Conservation (phyloP, 768 basidiomycete genomes). For the Rubroboletus satanas region DNA sequence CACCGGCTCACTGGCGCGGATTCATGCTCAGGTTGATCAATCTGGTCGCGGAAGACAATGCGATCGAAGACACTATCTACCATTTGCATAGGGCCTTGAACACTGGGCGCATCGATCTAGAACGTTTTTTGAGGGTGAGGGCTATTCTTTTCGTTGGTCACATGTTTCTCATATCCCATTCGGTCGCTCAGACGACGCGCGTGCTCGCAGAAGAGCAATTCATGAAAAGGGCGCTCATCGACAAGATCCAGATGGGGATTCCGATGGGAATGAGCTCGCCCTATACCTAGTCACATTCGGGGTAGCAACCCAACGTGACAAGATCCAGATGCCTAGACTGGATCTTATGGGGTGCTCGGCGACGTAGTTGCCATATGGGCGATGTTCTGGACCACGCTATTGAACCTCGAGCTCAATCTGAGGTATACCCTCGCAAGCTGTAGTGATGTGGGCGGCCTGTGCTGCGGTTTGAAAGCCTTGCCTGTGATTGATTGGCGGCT, state of each 20-base stretch:
- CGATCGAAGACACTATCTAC: conserved; percentile 97
- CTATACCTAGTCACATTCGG: conserved; percentile 40
- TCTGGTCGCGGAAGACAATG: conserved; percentile 98
- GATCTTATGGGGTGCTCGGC: conserved; percentile 33
- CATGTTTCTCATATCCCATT: conserved; percentile 16
- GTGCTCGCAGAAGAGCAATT: conserved; percentile 94
- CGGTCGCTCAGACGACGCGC: conserved; percentile 61
- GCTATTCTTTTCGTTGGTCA: conserved; percentile 21
- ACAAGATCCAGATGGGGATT: conserved; percentile 74
- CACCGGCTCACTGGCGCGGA: conserved; percentile 14
- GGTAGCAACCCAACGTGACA: conserved; percentile 23
- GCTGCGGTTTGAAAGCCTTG: conserved; percentile 19
- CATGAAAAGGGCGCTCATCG: conserved; percentile 90
- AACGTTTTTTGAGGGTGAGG: conserved; percentile 85
- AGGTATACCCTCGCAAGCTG: conserved; percentile 19
- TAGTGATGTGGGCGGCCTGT: conserved; percentile 13
- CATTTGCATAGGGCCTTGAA: conserved; percentile 93
- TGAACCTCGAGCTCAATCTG: conserved; percentile 19
- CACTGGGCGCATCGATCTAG: conserved; percentile 86
- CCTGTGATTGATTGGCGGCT: conserved; percentile 29
- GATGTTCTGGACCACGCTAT: conserved; percentile 29
- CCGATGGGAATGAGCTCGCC: conserved; percentile 45
- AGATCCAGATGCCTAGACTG: conserved; percentile 26
- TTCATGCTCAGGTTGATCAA: conserved; percentile 70
- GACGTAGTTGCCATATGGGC: conserved; percentile 36